These are phyloP conservation scores for Fusarium sp. DNA, from an alignment of 2,329 filamentous ascomycete genomes.

Conservation along the genomic window DNA sequence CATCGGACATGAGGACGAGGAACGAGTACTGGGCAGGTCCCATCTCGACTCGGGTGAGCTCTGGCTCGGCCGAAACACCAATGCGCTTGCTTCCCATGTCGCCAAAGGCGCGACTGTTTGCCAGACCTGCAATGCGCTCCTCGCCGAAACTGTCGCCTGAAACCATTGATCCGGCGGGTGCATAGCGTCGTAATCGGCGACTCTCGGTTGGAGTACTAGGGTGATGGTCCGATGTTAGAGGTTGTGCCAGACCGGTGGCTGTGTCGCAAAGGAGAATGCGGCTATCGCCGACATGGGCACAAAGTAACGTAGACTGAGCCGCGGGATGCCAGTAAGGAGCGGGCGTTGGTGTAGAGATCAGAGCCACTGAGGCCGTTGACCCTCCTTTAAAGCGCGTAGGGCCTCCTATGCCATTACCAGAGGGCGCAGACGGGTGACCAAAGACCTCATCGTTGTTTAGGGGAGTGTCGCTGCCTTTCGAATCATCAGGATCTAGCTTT, in stretches of 20 bases:
- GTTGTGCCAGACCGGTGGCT: constrained; percentile 81
- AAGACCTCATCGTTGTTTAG: constrained; percentile 90
- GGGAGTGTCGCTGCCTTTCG: constrained; percentile 79
- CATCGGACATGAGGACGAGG: constrained; percentile 89
- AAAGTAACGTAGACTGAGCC: constrained; percentile 85
- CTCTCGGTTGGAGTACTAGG: constrained; percentile 89
- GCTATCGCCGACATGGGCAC: constrained; percentile 94
- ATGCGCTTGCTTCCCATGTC: constrained; percentile 93
- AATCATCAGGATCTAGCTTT: constrained; percentile 82
- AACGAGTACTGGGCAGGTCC: constrained; percentile 90
- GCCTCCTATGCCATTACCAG: constrained; percentile 78
- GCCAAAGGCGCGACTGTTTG: constrained; percentile 94
- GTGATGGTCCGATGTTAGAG: constrained; percentile 92
- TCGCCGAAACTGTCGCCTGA: constrained; percentile 95
- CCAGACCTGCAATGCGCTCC: constrained; percentile 92
- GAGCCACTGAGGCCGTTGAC: constrained; percentile 89
- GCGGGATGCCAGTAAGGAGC: constrained; percentile 96
- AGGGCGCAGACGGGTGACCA: constrained; percentile 71
- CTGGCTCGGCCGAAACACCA: constrained; percentile 94
- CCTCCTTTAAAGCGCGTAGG: constrained; percentile 89
- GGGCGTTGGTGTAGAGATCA: constrained; percentile 93
- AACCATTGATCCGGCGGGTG: constrained; percentile 81
- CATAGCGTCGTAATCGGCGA: constrained; percentile 86
- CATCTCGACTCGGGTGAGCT: constrained; percentile 85
- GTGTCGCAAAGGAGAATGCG: constrained; percentile 92